phyloP scores from a whole-genome alignment of 2,329 filamentous ascomycete genomes.

The Arthrobotrys megalospora region DNA sequence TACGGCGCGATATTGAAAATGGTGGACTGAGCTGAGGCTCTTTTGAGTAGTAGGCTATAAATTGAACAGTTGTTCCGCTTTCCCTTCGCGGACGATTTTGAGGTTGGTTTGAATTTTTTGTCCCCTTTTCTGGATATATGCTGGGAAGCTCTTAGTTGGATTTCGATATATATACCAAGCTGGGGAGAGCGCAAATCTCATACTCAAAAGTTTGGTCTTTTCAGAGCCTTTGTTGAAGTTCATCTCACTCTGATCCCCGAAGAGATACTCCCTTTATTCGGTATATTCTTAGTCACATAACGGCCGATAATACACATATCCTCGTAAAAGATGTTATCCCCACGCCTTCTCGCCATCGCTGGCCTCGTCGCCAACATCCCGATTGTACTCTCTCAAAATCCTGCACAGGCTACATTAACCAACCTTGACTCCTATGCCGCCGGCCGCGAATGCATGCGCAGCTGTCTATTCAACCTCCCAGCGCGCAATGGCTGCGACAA shows the following conservation, averaged over 20 bases:
- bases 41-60: background rate
- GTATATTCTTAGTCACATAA: background rate
- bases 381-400: slow-evolving; percentile 1
- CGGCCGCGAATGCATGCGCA: slow-evolving; percentile 40
- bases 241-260: too few species aligned
- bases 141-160: too few species aligned
- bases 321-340: background rate
- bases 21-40: background rate
- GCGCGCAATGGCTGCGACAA: slow-evolving; percentile 36
- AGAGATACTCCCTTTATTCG: background rate
- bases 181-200: too few species aligned
- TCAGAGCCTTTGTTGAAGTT: too few species aligned
- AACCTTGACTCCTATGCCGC: slow-evolving; percentile 29
- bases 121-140: too few species aligned
- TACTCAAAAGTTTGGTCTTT: too few species aligned
- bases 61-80: background rate
- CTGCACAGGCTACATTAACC: background rate
- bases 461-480: slow-evolving; percentile 33
- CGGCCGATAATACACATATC: background rate
- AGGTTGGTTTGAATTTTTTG: too few species aligned
- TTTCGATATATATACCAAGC: too few species aligned
- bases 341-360: background rate
- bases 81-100: background rate
- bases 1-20: background rate
- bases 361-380: slow-evolving; percentile 18